Conservation (phyloP, 306 rosid species). For the Canavalia gladiata region DNA sequence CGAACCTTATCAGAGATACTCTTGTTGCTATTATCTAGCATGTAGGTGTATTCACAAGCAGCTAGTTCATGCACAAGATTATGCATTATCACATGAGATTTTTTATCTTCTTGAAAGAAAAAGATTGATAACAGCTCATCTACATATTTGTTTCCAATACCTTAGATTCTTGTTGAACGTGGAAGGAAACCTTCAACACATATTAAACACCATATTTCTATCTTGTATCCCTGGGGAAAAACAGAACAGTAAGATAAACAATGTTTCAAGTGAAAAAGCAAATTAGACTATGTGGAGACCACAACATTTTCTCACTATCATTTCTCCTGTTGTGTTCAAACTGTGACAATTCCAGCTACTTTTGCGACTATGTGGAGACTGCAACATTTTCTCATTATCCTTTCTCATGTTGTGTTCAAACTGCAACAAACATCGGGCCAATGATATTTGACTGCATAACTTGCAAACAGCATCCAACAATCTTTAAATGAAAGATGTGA, state of each 20-base stretch:
- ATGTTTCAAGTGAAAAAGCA: slow-evolving; percentile 45
- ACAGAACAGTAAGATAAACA: slow-evolving; percentile 47
- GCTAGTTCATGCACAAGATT: slow-evolving; percentile 56
- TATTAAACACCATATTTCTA: slow-evolving; percentile 42
- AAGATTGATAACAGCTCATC: slow-evolving; percentile 48
- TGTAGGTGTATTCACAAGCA: slow-evolving; percentile 25
- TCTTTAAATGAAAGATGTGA: slow-evolving; percentile 49
- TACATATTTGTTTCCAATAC: slow-evolving; percentile 49
- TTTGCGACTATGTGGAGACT: slow-evolving; percentile 66
- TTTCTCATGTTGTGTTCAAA: slow-evolving; percentile 48
- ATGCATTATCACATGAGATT: slow-evolving; percentile 43
- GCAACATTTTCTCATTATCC: slow-evolving; percentile 53
- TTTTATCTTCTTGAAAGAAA: slow-evolving; percentile 24
- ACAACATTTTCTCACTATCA: slow-evolving; percentile 53
- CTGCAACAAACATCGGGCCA: slow-evolving; percentile 18
- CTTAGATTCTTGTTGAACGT: slow-evolving; percentile 32
- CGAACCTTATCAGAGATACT: background rate
- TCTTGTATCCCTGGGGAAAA: slow-evolving; percentile 43
- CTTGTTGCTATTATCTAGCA: slow-evolving; percentile 1
- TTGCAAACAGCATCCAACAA: slow-evolving; percentile 58
- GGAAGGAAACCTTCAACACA: slow-evolving; percentile 53
- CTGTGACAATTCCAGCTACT: slow-evolving; percentile 44
- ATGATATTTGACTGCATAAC: slow-evolving; percentile 51
- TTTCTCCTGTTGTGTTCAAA: slow-evolving; percentile 48
- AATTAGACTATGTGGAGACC: slow-evolving; percentile 60